Conservation (phyloP, 805 yeast genomes). For the Schwanniomyces yamadae region DNA sequence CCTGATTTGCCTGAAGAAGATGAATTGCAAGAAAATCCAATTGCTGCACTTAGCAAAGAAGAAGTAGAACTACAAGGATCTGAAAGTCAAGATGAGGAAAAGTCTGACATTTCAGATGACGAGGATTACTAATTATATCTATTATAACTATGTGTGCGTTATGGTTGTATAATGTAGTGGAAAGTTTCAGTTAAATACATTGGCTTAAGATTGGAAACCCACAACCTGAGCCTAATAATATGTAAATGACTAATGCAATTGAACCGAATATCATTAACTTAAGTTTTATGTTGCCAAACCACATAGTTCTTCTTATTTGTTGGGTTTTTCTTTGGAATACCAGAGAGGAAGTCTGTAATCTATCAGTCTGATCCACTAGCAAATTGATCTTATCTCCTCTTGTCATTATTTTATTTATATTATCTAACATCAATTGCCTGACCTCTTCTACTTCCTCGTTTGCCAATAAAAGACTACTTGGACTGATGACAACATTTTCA, state of each 20-base stretch:
- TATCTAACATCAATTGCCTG: constrained; percentile 66
- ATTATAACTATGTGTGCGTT: not conserved
- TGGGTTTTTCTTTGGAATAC: constrained; percentile 70
- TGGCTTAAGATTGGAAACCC: constrained; percentile 1
- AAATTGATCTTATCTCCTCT: constrained; percentile 75
- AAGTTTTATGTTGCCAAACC: constrained; percentile 62
- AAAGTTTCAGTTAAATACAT: too few relatives aligned
- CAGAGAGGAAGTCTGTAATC: constrained; percentile 63
- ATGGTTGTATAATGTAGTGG: too few relatives aligned
- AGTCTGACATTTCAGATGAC: constrained; percentile 10
- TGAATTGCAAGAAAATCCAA: constrained; percentile 27
- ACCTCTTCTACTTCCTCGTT: constrained; percentile 64
- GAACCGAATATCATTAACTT: constrained; percentile 24
- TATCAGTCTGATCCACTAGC: constrained; percentile 77
- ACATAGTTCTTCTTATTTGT: constrained; percentile 60
- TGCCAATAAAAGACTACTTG: constrained; percentile 39
- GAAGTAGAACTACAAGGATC: constrained; percentile 33
- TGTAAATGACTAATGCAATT: constrained; percentile 27
- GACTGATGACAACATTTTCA: constrained; percentile 23
- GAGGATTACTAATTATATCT: constrained; percentile 9
- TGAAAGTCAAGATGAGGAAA: constrained; percentile 17
- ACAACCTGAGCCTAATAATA: not conserved
- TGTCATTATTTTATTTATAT: constrained; percentile 66
- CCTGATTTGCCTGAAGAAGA: constrained; percentile 15
- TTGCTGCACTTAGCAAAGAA: constrained; percentile 30